These are phyloP conservation scores for Aspergillus affinis DNA, from an alignment of 495 filamentous ascomycete genomes.

Conservation along the genomic window DNA sequence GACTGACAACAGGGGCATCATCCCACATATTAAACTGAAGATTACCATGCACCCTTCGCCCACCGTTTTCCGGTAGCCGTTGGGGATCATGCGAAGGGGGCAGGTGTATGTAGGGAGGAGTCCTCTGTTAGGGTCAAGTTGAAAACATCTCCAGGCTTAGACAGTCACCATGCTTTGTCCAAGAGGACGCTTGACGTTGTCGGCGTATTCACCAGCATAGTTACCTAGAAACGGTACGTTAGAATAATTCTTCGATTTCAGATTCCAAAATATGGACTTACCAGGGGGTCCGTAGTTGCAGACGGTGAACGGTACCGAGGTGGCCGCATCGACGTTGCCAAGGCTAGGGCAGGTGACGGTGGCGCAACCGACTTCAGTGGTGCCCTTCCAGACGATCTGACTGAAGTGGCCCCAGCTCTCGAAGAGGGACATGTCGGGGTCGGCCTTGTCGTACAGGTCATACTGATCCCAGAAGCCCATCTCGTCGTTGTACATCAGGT, in stretches of 20 bases:
- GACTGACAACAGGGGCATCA: slow-evolving; percentile 4
- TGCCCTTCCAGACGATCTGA: slow-evolving; percentile 84
- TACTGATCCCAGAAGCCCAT: slow-evolving; percentile 43
- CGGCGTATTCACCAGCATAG: slow-evolving; percentile 60
- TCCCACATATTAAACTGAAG: background rate
- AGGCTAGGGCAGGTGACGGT: slow-evolving; percentile 55
- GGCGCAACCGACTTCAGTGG: slow-evolving; percentile 71
- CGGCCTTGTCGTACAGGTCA: slow-evolving; percentile 42
- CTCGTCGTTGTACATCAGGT: slow-evolving; percentile 85
- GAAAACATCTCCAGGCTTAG: slow-evolving; percentile 17
- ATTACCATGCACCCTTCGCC: too few relatives aligned
- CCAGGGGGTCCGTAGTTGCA: slow-evolving; percentile 85
- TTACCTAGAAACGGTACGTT: slow-evolving; percentile 55
- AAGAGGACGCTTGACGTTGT: slow-evolving; percentile 59
- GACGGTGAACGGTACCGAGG: slow-evolving; percentile 62
- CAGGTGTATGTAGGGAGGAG: background rate
- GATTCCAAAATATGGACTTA: slow-evolving; percentile 25
- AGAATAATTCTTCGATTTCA: slow-evolving; percentile 11
- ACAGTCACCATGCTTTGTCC: slow-evolving; percentile 33
- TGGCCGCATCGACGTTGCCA: slow-evolving; percentile 47
- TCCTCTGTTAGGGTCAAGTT: background rate
- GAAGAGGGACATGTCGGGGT: slow-evolving; percentile 60
- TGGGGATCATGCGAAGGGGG: too few relatives aligned
- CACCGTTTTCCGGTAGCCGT: too few relatives aligned
- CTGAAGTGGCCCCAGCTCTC: slow-evolving; percentile 80